phyloP scores from a whole-genome alignment of 164 flowering plant genomes.

The Euptelea pleiosperma region DNA sequence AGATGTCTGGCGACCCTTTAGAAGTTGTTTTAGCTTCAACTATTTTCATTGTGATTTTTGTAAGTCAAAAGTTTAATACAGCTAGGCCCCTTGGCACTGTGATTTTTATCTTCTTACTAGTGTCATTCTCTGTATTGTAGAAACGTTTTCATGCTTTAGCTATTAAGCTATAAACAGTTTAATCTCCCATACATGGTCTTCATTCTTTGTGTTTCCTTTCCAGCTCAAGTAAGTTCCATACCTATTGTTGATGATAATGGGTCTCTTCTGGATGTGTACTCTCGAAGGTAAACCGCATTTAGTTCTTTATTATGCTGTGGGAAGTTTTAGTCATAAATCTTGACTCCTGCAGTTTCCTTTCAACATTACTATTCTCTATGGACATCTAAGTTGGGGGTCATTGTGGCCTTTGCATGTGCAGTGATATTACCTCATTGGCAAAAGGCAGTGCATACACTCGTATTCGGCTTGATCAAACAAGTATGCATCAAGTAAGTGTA shows the following conservation, averaged over 20 bases:
- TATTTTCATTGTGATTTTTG: background rate
- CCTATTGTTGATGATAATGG: constrained; percentile 32
- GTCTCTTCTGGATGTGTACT: constrained; percentile 29
- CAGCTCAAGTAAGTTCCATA: constrained; percentile 28
- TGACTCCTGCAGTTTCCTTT: constrained; percentile 2
- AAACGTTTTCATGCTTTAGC: no score
- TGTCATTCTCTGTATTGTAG: no score
- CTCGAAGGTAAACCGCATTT: constrained; percentile 24
- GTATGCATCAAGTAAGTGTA: constrained; percentile 26
- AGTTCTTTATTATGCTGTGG: background rate
- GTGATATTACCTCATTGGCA: constrained; percentile 34
- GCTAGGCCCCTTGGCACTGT: no score
- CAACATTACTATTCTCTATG: background rate
- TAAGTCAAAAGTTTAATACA: no score
- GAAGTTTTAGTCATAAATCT: background rate
- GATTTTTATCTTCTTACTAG: no score
- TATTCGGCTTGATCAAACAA: constrained; percentile 30
- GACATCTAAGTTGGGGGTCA: constrained; percentile 2
- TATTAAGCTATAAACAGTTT: no score
- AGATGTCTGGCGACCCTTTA: background rate
- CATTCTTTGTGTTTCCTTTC: constrained; percentile 6
- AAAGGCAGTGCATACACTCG: constrained; percentile 27
- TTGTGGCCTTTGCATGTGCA: constrained; percentile 18
- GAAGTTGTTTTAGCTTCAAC: background rate
- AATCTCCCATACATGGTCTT: background rate